Conservation (phyloP, 2,329 filamentous ascomycete genomes). For the Penicillium sp. region DNA sequence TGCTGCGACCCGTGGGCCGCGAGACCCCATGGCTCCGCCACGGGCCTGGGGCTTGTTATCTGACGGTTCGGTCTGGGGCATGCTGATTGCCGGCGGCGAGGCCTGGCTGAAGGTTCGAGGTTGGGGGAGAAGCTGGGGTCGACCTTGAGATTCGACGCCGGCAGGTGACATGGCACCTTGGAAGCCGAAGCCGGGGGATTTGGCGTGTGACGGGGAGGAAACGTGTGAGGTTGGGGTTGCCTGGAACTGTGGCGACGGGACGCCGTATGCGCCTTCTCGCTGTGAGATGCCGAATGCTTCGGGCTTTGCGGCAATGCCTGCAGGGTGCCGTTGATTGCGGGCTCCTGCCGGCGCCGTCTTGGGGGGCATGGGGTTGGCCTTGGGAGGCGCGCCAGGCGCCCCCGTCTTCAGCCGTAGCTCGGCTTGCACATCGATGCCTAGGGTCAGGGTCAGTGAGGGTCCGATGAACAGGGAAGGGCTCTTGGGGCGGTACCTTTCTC, state of each 20-base stretch:
- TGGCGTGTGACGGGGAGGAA: slow-evolving; percentile 65
- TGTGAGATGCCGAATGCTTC: slow-evolving; percentile 52
- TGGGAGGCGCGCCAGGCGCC: slow-evolving; percentile 70
- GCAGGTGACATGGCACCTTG: slow-evolving; percentile 65
- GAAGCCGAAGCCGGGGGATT: slow-evolving; percentile 63
- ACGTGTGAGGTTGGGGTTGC: slow-evolving; percentile 81
- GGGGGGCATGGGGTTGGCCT: slow-evolving; percentile 67
- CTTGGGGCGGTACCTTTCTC: slow-evolving; percentile 72
- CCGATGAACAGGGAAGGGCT: not conserved
- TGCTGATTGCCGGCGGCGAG: slow-evolving; percentile 36
- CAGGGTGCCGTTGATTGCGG: slow-evolving; percentile 74
- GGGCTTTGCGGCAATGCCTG: slow-evolving; percentile 74
- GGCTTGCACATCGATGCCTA: slow-evolving; percentile 95
- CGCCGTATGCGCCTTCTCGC: slow-evolving; percentile 42
- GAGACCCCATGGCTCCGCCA: slow-evolving; percentile 25
- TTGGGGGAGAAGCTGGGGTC: slow-evolving; percentile 49
- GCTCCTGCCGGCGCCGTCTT: slow-evolving; percentile 72
- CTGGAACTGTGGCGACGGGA: slow-evolving; percentile 71
- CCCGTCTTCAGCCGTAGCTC: slow-evolving; percentile 91
- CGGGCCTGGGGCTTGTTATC: slow-evolving; percentile 36
- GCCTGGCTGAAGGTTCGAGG: slow-evolving; percentile 38
- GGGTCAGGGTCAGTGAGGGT: slow-evolving; percentile 4
- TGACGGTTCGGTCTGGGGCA: slow-evolving; percentile 39
- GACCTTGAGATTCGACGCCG: slow-evolving; percentile 57
- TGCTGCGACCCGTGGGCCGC: slow-evolving; percentile 43